These are phyloP conservation scores for Termitomyces eurrhizus DNA, from an alignment of 768 basidiomycete genomes.

Conservation along the genomic window DNA sequence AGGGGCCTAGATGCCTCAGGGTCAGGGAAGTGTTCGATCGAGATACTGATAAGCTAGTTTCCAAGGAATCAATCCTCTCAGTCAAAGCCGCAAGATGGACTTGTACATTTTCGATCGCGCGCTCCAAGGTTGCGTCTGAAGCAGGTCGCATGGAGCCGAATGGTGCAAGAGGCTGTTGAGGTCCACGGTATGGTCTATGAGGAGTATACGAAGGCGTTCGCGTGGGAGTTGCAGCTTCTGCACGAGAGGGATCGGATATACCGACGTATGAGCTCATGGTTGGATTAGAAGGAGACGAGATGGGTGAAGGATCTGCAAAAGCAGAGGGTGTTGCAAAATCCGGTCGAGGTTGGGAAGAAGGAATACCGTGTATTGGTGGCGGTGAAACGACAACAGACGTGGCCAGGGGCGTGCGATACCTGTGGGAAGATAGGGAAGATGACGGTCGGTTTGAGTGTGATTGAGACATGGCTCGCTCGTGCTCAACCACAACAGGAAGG, in stretches of 20 bases:
- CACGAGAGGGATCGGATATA: slow-evolving; percentile 36
- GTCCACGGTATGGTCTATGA: slow-evolving; percentile 31
- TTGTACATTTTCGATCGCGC: slow-evolving; percentile 77
- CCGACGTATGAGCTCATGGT: slow-evolving; percentile 33
- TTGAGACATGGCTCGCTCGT: slow-evolving; percentile 29
- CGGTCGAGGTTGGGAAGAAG: slow-evolving; percentile 69
- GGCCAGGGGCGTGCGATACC: slow-evolving; percentile 75
- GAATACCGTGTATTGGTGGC: slow-evolving; percentile 45
- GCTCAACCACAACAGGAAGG: slow-evolving; percentile 27
- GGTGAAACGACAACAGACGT: slow-evolving; percentile 58
- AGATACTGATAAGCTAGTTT: slow-evolving; percentile 38
- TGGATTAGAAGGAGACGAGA: slow-evolving; percentile 37
- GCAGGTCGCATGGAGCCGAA: slow-evolving; percentile 39
- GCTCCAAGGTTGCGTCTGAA: slow-evolving; percentile 59
- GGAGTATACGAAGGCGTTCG: slow-evolving; percentile 27
- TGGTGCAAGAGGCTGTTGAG: slow-evolving; percentile 29
- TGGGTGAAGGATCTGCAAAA: slow-evolving; percentile 47
- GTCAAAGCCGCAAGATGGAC: slow-evolving; percentile 76
- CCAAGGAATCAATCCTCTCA: slow-evolving; percentile 75
- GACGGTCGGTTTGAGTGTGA: slow-evolving; percentile 54
- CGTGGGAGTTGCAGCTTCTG: slow-evolving; percentile 33
- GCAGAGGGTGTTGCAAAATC: slow-evolving; percentile 70
- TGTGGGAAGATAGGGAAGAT: slow-evolving; percentile 74
- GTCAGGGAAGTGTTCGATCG: slow-evolving; percentile 37
- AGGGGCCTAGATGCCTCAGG: slow-evolving; percentile 35